A percentile compares a stretch with the other conserved stretches of the same genome.
Evolutionary conservation across 306 rosid species (phyloP).

Genomic region (Hylodesmum podocarpum): DNA sequence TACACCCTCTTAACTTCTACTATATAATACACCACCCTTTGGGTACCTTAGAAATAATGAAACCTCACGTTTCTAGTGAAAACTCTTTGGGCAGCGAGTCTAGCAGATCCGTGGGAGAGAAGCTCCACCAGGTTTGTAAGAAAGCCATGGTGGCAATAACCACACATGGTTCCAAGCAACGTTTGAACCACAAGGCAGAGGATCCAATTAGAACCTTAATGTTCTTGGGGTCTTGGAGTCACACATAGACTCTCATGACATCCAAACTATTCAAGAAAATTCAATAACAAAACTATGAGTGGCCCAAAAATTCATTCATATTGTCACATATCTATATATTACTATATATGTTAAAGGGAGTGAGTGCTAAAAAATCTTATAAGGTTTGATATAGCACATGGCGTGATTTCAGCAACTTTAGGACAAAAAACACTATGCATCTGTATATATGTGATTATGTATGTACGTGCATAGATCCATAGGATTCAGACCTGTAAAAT

Average conservation of each 20-base stretch:
- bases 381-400: not conserved
- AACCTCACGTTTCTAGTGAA: slow-evolving; percentile 30
- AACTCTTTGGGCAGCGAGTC: slow-evolving; percentile 23
- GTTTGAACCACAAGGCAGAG: not conserved
- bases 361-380: not conserved
- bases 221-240: slow-evolving; percentile 44
- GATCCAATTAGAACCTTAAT: slow-evolving; percentile 38
- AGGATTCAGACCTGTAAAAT: not conserved
- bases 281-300: not conserved
- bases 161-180: not conserved
- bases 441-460: not conserved
- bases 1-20: not conserved
- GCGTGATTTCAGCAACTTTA: not conserved
- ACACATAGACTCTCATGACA: not conserved
- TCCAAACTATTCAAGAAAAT: not conserved
- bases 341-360: not conserved
- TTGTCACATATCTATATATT: not conserved
- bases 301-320: not conserved
- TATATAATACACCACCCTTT: not conserved
- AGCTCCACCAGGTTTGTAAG: slow-evolving; percentile 27
- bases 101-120: slow-evolving; percentile 26
- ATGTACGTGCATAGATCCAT: not conserved
- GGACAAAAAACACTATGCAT: not conserved
- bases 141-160: not conserved
- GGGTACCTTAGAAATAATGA: not conserved